Conservation (phyloP, 2,329 filamentous ascomycete species). For the Colletotrichum spinosum region DNA sequence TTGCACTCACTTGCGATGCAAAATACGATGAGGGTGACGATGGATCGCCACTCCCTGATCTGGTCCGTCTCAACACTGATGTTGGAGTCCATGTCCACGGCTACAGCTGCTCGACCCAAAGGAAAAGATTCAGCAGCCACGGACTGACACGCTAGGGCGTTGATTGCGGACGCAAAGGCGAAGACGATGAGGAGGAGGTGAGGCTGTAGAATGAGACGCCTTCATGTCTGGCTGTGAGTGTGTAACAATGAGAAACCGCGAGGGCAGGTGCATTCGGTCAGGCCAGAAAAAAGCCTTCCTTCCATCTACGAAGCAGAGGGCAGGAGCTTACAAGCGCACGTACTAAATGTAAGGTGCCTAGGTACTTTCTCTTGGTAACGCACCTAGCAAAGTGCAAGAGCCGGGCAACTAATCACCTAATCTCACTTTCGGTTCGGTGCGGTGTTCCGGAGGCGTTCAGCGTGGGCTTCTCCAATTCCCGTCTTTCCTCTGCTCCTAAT, state of each 20-base stretch:
- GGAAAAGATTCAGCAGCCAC: conserved; percentile 1
- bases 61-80: conserved; percentile 58
- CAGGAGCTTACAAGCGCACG: too few species aligned
- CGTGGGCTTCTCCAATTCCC: too few species aligned
- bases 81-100: conserved; percentile 40
- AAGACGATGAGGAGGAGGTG: not conserved
- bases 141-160: not conserved
- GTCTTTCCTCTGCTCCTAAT: too few species aligned
- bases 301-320: too few species aligned
- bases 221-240: not conserved
- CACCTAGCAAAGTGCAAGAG: too few species aligned
- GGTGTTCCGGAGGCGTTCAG: too few species aligned
- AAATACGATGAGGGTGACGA: conserved; percentile 77
- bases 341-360: too few species aligned
- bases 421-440: too few species aligned
- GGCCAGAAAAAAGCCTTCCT: not conserved
- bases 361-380: too few species aligned
- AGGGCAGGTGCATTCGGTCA: not conserved
- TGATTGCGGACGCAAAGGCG: not conserved
- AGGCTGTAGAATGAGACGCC: not conserved
- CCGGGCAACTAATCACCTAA: too few species aligned
- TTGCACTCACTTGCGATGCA: conserved; percentile 75
- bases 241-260: not conserved
- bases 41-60: conserved; percentile 76
- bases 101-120: not conserved